phyloP scores from a whole-genome alignment of 345 rosid species.

The Conringia planisiliqua region DNA sequence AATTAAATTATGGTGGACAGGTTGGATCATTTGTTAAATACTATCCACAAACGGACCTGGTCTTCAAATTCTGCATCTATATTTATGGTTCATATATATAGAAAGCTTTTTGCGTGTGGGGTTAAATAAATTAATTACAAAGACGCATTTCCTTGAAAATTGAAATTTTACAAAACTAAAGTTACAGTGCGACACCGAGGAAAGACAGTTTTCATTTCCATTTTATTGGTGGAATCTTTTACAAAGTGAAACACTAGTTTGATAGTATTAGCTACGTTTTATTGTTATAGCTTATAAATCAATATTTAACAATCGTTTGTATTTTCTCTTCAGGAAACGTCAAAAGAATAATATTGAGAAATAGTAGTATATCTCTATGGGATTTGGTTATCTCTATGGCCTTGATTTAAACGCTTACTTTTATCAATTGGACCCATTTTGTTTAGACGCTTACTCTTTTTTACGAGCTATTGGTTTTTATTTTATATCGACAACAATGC shows the following conservation, averaged over 20 bases:
- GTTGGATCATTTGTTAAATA: constrained; percentile 35
- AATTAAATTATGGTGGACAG: constrained; percentile 30
- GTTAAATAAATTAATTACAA: constrained; percentile 28
- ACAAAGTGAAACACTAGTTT: neutral
- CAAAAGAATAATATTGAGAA: neutral
- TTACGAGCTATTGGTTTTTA: too few relatives aligned
- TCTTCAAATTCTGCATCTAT: constrained; percentile 32
- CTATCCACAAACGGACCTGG: constrained; percentile 30
- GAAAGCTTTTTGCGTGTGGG: constrained; percentile 34
- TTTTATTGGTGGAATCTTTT: neutral
- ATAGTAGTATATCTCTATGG: neutral
- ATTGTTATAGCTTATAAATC: neutral
- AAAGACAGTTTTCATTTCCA: neutral
- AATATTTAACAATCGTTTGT: neutral
- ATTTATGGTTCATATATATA: constrained; percentile 32
- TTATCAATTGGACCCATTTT: neutral
- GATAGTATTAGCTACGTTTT: neutral
- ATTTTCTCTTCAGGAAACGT: neutral
- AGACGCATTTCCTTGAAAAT: neutral
- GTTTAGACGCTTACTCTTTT: neutral
- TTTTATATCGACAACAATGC: neutral
- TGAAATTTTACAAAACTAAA: neutral
- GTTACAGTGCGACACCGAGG: neutral
- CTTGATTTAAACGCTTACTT: neutral
- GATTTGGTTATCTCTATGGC: too few relatives aligned